These are phyloP conservation scores for Pyronema domesticum DNA, from an alignment of 495 filamentous ascomycete genomes.

Conservation along the genomic window DNA sequence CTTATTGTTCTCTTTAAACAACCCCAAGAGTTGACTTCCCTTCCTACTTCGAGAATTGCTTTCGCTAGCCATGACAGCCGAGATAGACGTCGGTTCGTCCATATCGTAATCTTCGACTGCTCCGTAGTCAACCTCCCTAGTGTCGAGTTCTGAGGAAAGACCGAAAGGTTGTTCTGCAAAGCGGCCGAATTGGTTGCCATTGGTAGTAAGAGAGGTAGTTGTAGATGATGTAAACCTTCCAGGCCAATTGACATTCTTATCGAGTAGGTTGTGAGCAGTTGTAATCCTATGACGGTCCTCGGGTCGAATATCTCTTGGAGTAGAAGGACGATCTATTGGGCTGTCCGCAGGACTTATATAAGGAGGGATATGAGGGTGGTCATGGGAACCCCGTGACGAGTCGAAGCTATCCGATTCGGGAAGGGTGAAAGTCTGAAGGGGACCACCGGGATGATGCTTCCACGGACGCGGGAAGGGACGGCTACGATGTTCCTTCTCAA, in stretches of 20 bases:
- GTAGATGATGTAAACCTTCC: neutral
- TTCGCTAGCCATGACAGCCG: constrained; percentile 32
- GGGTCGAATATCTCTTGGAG: constrained; percentile 4
- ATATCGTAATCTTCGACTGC: neutral
- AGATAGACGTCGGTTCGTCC: constrained; percentile 16
- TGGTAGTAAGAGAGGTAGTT: neutral
- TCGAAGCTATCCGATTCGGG: neutral
- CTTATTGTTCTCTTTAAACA: constrained; percentile 80
- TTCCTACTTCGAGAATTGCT: constrained; percentile 75
- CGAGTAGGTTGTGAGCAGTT: neutral
- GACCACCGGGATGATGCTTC: constrained; percentile 1
- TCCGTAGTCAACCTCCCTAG: neutral
- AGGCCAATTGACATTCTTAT: neutral
- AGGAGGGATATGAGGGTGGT: constrained; percentile 11
- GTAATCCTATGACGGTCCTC: neutral
- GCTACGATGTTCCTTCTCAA: neutral
- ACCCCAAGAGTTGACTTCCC: constrained; percentile 73
- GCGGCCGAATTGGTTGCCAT: neutral
- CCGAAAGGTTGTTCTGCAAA: neutral
- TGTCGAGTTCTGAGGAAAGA: neutral
- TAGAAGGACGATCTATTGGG: constrained; percentile 20
- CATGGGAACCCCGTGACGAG: neutral
- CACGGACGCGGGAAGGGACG: constrained; percentile 3
- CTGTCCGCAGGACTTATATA: constrained; percentile 24
- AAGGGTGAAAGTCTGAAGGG: constrained; percentile 4